Percentiles rank a stretch among this genome's conserved stretches.
Evolutionary conservation across 1,284 basidiomycete genomes (phyloP).

Genomic region (Ceratobasidium sp.): DNA sequence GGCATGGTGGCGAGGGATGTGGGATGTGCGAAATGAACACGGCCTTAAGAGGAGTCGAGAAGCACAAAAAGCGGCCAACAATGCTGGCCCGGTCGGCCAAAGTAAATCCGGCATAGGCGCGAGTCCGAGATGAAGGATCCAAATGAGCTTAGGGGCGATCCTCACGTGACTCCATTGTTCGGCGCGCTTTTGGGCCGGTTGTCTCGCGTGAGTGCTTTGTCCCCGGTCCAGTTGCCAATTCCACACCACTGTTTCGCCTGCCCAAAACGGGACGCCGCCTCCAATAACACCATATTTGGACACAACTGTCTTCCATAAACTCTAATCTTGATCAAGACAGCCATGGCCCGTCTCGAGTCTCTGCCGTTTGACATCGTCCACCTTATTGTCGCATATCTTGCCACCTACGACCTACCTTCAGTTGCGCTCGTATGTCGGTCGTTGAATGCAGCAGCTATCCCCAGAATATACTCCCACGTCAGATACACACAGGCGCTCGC

Average conservation of each 20-base stretch:
- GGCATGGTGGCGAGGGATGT: conserved; percentile 35
- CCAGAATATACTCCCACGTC: conserved; percentile 24
- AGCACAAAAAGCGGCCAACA: conserved; percentile 30
- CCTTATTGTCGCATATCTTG: conserved; percentile 12
- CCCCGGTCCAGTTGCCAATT: conserved; percentile 32
- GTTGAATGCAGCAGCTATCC: conserved; percentile 22
- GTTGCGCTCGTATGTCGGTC: conserved; percentile 28
- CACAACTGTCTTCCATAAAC: background rate
- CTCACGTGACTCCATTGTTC: conserved; percentile 37
- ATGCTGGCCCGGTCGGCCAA: conserved; percentile 8
- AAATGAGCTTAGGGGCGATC: conserved; percentile 18
- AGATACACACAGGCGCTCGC: conserved; percentile 28
- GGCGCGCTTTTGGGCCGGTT: conserved; percentile 18
- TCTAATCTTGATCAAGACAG: background rate
- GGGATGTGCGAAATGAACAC: conserved; percentile 32
- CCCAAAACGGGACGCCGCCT: background rate
- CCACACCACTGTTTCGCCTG: conserved; percentile 10
- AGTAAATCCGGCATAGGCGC: conserved; percentile 1
- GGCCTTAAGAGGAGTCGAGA: background rate
- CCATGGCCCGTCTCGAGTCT: conserved; percentile 32
- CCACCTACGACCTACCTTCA: conserved; percentile 2
- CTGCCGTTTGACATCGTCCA: conserved; percentile 32
- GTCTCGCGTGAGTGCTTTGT: conserved; percentile 33
- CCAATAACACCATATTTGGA: background rate
- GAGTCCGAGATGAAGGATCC: conserved; percentile 30